Evolutionary conservation across 306 rosid species (phyloP).

Genomic region (Rubus idaeus): DNA sequence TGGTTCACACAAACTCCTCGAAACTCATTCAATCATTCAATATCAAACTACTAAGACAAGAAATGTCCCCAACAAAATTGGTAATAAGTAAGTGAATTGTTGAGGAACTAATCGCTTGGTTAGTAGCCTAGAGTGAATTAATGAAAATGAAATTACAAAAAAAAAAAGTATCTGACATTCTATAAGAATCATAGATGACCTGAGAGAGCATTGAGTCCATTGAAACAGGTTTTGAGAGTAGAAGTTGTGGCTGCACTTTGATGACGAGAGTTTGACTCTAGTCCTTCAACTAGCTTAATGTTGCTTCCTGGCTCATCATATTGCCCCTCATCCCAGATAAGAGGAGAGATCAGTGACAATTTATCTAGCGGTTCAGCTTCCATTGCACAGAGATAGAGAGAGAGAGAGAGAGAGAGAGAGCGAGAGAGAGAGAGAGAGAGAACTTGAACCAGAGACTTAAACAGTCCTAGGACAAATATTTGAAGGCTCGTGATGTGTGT

Average conservation of each 20-base stretch:
- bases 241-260: constrained; percentile 20
- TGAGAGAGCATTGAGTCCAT: constrained; percentile 46
- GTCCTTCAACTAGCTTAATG: constrained; percentile 20
- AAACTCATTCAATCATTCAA: neutral
- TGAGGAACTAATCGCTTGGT: neutral
- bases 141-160: neutral
- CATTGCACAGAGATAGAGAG: constrained; percentile 19
- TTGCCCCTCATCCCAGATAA: constrained; percentile 25
- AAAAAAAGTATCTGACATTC: neutral
- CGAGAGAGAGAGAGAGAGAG: no score
- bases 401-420: neutral
- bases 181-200: constrained; percentile 2
- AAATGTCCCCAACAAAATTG: neutral
- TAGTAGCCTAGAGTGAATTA: neutral
- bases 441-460: neutral
- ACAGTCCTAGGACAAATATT: neutral
- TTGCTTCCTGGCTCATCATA: constrained; percentile 1
- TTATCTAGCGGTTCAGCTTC: constrained; percentile 6
- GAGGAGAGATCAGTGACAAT: constrained; percentile 30
- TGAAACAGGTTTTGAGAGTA: constrained; percentile 39
- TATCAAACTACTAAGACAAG: neutral
- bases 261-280: constrained; percentile 10
- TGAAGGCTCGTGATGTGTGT: neutral
- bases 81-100: neutral
- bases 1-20: neutral